Conservation (phyloP, 129 eudicot species). For the Saposhnikovia divaricata region DNA sequence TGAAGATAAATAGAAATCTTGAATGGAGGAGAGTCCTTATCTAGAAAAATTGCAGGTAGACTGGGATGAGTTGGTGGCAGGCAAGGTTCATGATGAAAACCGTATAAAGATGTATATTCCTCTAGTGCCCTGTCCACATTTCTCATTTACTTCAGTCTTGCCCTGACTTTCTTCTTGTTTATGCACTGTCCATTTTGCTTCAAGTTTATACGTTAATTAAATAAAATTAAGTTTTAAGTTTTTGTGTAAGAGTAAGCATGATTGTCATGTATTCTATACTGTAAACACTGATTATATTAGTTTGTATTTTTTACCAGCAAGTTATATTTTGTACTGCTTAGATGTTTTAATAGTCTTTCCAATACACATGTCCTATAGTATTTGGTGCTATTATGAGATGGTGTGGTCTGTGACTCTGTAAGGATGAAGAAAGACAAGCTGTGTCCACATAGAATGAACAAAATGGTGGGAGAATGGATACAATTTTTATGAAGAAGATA, state of each 20-base stretch:
- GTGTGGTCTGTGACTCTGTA: neutral
- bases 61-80: neutral
- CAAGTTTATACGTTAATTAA: neutral
- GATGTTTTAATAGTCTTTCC: no score
- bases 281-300: neutral
- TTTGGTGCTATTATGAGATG: neutral
- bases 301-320: no score
- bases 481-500: neutral
- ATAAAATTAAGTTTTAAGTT: no score
- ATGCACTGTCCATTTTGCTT: neutral
- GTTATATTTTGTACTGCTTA: no score
- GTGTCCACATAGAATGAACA: slow-evolving; percentile 1
- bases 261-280: neutral
- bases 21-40: neutral
- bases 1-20: neutral
- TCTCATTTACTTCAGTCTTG: neutral
- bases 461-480: neutral
- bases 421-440: neutral
- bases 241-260: neutral
- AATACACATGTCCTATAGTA: no score
- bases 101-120: neutral
- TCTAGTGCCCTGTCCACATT: neutral
- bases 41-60: neutral
- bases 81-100: slow-evolving; percentile 6
- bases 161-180: neutral